Percentiles rank a stretch among this genome's conserved stretches.
Evolutionary conservation across 1,284 basidiomycete genomes (phyloP).

Genomic region (Naganishia sp.): DNA sequence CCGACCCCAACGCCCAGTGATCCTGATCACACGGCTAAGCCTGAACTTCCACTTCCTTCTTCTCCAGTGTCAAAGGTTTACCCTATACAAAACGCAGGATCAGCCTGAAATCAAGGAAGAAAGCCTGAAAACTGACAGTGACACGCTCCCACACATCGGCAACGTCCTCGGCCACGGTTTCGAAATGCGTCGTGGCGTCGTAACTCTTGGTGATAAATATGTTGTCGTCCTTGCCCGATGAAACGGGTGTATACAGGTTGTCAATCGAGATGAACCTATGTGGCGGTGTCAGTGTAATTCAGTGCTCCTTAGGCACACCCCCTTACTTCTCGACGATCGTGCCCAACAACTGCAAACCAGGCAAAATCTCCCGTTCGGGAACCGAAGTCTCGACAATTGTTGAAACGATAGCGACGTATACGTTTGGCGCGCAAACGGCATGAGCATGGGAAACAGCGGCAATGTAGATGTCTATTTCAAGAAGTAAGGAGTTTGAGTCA

Average conservation of each 20-base stretch:
- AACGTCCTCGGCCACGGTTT: conserved; percentile 94
- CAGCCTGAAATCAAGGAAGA: neutral
- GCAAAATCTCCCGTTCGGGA: conserved; percentile 88
- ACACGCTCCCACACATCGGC: conserved; percentile 89
- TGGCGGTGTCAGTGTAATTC: neutral
- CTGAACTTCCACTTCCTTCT: conserved; percentile 51
- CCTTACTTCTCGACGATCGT: conserved; percentile 91
- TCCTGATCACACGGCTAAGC: conserved; percentile 27
- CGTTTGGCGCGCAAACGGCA: conserved; percentile 92
- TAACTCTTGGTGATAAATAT: conserved; percentile 97
- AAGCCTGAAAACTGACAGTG: conserved; percentile 56
- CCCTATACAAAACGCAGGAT: conserved; percentile 36
- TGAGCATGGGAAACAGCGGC: conserved; percentile 95
- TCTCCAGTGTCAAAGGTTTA: conserved; percentile 52
- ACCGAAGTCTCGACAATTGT: conserved; percentile 95
- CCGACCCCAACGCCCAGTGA: too few relatives aligned
- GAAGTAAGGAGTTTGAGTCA: neutral
- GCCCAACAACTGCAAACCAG: conserved; percentile 89
- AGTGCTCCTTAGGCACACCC: neutral
- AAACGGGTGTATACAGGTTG: conserved; percentile 85
- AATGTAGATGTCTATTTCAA: conserved; percentile 86
- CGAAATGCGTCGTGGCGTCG: conserved; percentile 98
- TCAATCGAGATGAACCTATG: conserved; percentile 84
- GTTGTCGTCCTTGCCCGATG: conserved; percentile 69
- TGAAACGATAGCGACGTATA: conserved; percentile 96